Base-by-base conservation (phyloP, 2,329 filamentous ascomycete genomes). In the Diaporthe citri region DNA sequence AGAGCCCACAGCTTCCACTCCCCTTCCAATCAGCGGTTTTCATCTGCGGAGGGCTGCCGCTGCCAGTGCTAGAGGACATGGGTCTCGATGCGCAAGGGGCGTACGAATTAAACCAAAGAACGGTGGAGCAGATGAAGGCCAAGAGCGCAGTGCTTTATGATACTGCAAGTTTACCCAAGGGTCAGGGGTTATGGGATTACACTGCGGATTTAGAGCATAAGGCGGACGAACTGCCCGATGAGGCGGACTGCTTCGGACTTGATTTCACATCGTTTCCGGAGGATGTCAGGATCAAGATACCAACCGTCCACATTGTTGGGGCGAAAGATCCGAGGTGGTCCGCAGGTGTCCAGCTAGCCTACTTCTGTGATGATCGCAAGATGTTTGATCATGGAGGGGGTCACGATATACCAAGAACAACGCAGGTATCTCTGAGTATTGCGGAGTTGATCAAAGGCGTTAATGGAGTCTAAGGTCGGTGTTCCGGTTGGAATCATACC, bases 11-110 rank as follows among this genome's bases (percentile, higher is more conserved):
- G 12, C 73, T 78, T 4, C 78, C 79, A 7, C 77, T 82, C 12
- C 83, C 84, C 1, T 86, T 87, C 77, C 79, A 79, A 34, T 84
- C 83, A 7, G 85, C 82, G 69, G 77, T 86, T 43, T 86, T 86
- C 77, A 79, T 86, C 55, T 84, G 84, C 75, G 85, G 85, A 46
- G 81, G 81, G 12, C 59, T 86, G 52, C 81, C 84, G 15, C 79
- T 86, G 41, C 74, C 76, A 7, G 79, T 79, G 25, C 79, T 85
- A 1, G 82, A 81, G 48, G 82, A 84, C 46, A 79, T 86, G 7
- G 83, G 82, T 8, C 78, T 84, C 2, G 73, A 76, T 2, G 80
- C 86, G 1, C 75, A 78, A 15, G 77, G 78, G 31, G 84, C 84
- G 3, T 79, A 81, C 52, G 80, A 79, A 2, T 71, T 84, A 31